Percentiles rank a stretch among this genome's conserved stretches.
phyloP scores from a whole-genome alignment of 164 flowering plant genomes.

The Litsea cubeba region DNA sequence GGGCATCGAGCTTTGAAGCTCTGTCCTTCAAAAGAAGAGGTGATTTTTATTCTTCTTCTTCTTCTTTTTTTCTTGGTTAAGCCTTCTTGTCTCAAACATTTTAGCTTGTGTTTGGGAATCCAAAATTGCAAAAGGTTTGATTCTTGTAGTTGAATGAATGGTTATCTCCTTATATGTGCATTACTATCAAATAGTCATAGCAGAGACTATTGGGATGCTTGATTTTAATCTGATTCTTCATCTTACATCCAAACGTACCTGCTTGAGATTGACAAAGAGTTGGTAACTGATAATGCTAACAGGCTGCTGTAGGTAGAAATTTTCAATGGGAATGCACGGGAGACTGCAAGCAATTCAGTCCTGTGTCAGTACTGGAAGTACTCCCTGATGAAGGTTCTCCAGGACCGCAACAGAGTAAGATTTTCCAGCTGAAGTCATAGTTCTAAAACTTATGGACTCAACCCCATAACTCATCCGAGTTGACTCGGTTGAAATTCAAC shows the following conservation, averaged over 20 bases:
- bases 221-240: neutral
- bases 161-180: neutral
- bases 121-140: neutral
- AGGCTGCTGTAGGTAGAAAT: conserved; percentile 28
- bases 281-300: conserved; percentile 15
- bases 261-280: neutral
- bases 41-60: conserved; percentile 5
- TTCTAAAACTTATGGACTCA: neutral
- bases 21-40: conserved; percentile 20
- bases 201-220: neutral
- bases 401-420: conserved; percentile 15
- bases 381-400: conserved; percentile 20
- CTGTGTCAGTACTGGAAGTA: conserved; percentile 44
- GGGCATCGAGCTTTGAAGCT: conserved; percentile 6
- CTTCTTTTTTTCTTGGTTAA: neutral
- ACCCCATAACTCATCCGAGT: neutral
- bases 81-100: neutral
- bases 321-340: conserved; percentile 20
- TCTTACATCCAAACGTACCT: neutral
- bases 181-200: too few relatives aligned
- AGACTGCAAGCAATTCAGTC: conserved; percentile 42
- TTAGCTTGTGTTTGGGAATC: neutral
- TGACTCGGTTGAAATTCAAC: neutral
- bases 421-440: neutral
- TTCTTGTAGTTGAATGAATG: neutral